Evolutionary conservation across 768 basidiomycete species (phyloP), one percentile per base, ranked within the genome.

Genomic region (Goffeauzyma gilvescens): DNA sequence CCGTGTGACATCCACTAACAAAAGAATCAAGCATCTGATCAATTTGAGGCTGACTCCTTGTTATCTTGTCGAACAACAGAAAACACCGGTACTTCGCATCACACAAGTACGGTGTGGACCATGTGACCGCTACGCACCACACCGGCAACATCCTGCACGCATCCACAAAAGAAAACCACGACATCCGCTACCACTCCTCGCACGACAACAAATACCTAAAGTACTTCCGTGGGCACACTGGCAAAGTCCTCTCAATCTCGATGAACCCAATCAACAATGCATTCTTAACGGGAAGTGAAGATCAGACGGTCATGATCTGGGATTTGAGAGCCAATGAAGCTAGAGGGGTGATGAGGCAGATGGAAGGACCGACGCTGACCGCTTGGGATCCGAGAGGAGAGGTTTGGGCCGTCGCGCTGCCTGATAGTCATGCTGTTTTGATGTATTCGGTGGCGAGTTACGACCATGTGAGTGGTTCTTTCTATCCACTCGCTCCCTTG

Each of bases 181-280:
- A 81, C 0, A 74, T 96, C 51, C 76, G 93, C 33, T 95, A 95
- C 63, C 84, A 90, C 55, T 89, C 84, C 1, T 62, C 90, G 38
- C 86, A 95, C 63, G 86, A 90, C 71, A 95, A 93, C 71, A 85
- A 81, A 60, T 98, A 87, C 62, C 67, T 96, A 24, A 76, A 80
- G 50, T 98, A 98, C 67, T 96, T 93, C 70, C 79, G 76, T 55
- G 93, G 93, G 0, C 93, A 98, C 67, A 86, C 76, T 51, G 80
- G 72, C 26, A 73, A 55, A 44, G 93, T 98, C 2, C 72, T 81
- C 25, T 90, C 89, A 0, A 68, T 98, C 9, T 81, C 89, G 59
- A 76, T 96, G 44, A 85, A 82, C 0, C 93, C 93, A 1, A 71
- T 80, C 1, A 83, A 95, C 56, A 89, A 96, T 55, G 81, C 81